Evolutionary conservation across 2,329 filamentous ascomycete species (phyloP).

Genomic region (Penicillium sclerotiorum): DNA sequence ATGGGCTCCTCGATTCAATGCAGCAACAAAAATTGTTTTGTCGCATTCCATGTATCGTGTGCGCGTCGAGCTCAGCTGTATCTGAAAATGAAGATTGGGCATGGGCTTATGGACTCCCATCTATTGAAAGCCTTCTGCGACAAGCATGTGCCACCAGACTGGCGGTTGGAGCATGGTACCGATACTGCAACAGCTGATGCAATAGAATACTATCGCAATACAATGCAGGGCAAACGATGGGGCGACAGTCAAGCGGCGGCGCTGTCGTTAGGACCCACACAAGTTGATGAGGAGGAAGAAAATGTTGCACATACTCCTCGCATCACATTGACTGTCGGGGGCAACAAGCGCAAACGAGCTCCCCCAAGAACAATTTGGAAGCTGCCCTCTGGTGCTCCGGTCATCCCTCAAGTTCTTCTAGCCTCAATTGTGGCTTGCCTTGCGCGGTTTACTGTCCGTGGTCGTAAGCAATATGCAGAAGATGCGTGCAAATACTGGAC

Average conservation of each 20-base stretch:
- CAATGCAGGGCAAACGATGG: conserved; percentile 89
- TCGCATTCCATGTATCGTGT: conserved; percentile 96
- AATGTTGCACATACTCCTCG: conserved; percentile 49
- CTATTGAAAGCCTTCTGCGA: conserved; percentile 94
- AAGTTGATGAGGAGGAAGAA: conserved; percentile 55
- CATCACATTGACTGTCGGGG: conserved; percentile 55
- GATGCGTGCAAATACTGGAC: conserved; percentile 98
- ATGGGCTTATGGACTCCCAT: conserved; percentile 78
- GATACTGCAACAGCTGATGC: conserved; percentile 78
- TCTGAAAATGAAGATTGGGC: conserved; percentile 93
- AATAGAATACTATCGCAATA: conserved; percentile 84
- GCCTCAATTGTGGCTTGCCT: conserved; percentile 83
- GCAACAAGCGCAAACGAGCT: conserved; percentile 62
- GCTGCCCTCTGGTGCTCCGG: conserved; percentile 88
- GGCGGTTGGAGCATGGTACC: conserved; percentile 82
- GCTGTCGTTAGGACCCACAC: conserved; percentile 74
- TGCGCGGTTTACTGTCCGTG: conserved; percentile 78
- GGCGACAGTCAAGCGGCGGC: conserved; percentile 86
- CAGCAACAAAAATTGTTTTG: conserved; percentile 94
- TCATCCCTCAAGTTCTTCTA: conserved; percentile 87
- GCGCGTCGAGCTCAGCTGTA: conserved; percentile 84
- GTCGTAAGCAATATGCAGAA: conserved; percentile 87
- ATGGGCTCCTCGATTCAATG: conserved; percentile 99
- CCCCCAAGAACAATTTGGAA: conserved; percentile 78
- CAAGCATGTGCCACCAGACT: conserved; percentile 88